Base-by-base conservation (phyloP, 257 asterid species). In the Lantana camara region DNA sequence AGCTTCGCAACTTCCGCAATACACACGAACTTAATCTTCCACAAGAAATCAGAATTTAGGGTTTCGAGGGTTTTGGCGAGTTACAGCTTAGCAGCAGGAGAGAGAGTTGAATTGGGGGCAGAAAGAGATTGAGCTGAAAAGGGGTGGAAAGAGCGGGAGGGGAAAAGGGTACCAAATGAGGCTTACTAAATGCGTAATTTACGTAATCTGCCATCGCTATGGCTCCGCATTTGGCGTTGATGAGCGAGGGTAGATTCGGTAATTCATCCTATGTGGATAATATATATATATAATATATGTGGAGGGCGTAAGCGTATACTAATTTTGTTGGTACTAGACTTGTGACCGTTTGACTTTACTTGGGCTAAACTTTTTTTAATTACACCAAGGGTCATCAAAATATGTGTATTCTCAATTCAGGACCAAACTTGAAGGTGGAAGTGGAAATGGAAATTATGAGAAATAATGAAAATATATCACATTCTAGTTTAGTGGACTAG, bases 81-180 rank as follows among this genome's bases (percentile, higher is more conserved):
- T 50, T 20, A 42, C 5, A 45, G 66, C 16, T 9, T 35, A 16
- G 15, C 57, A 48, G 66, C 20, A 15, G 56, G 14, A 16, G 60
- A n/a, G 11, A 21, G 63, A 22, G 56, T 49, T 3, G 47, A 61
- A 59, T 19, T 63, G 37, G 75, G 75, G 68, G 49, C 27, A 16
- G 21, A 29, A 17, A 19, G 5, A 48, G 7, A 4, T 37, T 21
- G 51, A 72, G 83, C 78, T 15, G 67, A 74, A 29, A 64, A 57
- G 64, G 66, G 76, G 29, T 27, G 53, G 75, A 75, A 68, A 65
- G 88, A 79, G 84, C 79, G 86, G 80, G 78, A 78, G 86, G 27
- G 61, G 58, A 59, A 5, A 16, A 29, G n/a, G n/a, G 67, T 53
- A 30, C 46, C 7, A 50, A 62, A 69, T 69, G 24, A 51, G 63